A percentile compares a stretch with the other conserved stretches of the same genome.
Conservation (phyloP, 2,329 filamentous ascomycete species). For the Nigrospora osmanthi region DNA sequence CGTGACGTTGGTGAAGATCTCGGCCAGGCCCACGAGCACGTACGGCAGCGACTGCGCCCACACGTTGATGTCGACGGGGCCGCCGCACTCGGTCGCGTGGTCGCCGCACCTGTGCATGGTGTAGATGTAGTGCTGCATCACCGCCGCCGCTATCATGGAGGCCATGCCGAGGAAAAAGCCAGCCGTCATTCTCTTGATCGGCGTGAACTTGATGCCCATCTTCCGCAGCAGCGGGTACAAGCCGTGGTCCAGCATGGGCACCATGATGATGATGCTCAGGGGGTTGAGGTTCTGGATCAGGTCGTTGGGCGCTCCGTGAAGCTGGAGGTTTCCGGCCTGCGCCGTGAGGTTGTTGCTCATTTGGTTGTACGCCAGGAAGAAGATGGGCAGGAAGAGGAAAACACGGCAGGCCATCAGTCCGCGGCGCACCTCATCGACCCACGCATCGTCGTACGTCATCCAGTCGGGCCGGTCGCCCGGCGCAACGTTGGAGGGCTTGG, state of each 20-base stretch:
- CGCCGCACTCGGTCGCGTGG: slow-evolving; percentile 17
- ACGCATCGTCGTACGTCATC: slow-evolving; percentile 54
- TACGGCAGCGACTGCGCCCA: slow-evolving; percentile 45
- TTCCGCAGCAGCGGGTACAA: slow-evolving; percentile 51
- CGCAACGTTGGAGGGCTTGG: slow-evolving; percentile 43
- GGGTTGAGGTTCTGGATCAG: slow-evolving; percentile 52
- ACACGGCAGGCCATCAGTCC: slow-evolving; percentile 32
- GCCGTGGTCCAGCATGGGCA: slow-evolving; percentile 41
- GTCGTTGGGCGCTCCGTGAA: slow-evolving; percentile 51
- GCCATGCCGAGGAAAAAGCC: slow-evolving; percentile 44
- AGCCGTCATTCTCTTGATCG: slow-evolving; percentile 47
- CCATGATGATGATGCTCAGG: slow-evolving; percentile 49
- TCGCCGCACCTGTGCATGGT: slow-evolving; percentile 38
- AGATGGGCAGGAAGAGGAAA: slow-evolving; percentile 32
- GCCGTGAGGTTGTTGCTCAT: slow-evolving; percentile 26
- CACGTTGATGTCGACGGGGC: slow-evolving; percentile 36
- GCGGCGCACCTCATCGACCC: slow-evolving; percentile 58
- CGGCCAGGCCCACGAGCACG: slow-evolving; percentile 41
- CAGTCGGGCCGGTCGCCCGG: slow-evolving; percentile 34
- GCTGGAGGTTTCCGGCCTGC: slow-evolving; percentile 32
- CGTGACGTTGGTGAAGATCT: slow-evolving; percentile 55
- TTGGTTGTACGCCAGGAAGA: slow-evolving; percentile 30
- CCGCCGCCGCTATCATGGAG: slow-evolving; percentile 46
- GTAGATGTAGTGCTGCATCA: slow-evolving; percentile 54
- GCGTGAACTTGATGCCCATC: slow-evolving; percentile 44